phyloP scores from a whole-genome alignment of 441 rosid genomes.

The Pelargonium australe region DNA sequence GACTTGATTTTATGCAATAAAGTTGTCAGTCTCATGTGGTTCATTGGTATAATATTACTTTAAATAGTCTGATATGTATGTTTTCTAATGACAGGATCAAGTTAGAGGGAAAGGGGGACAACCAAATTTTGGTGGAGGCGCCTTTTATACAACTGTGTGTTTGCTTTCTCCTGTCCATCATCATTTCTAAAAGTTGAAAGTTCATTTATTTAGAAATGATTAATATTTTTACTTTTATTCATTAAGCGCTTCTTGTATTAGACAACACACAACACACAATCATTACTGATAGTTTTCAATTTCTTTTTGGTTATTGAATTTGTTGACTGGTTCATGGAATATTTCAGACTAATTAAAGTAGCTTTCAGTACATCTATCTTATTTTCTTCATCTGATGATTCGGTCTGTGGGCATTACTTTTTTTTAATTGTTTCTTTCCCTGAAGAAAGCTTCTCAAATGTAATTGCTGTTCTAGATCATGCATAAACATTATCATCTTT shows the following conservation, averaged over 20 bases:
- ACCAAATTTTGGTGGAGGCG: conserved; percentile 6
- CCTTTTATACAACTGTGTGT: conserved; percentile 4
- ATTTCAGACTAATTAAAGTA: too few species aligned
- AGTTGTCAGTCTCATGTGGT: background rate
- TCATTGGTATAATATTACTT: background rate
- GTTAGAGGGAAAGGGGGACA: conserved; percentile 6
- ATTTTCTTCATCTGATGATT: too few species aligned
- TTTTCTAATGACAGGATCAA: conserved; percentile 2
- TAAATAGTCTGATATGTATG: background rate
- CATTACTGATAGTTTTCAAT: background rate
- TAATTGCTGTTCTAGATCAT: background rate
- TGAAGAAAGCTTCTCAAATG: background rate
- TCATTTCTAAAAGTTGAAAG: background rate
- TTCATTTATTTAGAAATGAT: background rate
- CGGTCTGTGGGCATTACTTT: too few species aligned
- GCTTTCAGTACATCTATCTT: too few species aligned
- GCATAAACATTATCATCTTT: background rate
- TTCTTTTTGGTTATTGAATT: background rate
- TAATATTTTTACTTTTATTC: background rate
- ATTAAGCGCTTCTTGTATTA: background rate
- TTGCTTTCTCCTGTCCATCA: background rate
- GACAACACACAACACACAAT: background rate
- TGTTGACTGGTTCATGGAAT: background rate
- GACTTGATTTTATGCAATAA: background rate
- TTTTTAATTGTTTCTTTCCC: too few species aligned